Evolutionary conservation across 257 asterid genomes (phyloP).

Genomic region (Oldenlandia corymbosa): DNA sequence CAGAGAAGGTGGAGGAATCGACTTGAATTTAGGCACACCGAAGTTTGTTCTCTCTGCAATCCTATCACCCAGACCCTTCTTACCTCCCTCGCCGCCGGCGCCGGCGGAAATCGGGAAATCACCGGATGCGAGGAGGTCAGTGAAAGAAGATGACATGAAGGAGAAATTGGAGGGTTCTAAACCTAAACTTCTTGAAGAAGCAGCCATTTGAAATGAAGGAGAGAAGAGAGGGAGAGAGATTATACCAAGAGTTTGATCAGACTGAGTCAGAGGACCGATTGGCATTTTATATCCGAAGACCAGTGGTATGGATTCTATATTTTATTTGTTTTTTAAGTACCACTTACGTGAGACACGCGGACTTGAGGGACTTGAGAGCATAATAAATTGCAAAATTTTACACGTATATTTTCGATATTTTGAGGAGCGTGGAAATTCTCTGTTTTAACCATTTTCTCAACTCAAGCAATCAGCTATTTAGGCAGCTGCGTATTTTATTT

Average conservation of each 20-base stretch:
- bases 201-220: conserved; percentile 25
- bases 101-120: conserved; percentile 24
- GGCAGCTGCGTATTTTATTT: too few relatives aligned
- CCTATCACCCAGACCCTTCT: conserved; percentile 44
- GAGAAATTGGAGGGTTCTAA: conserved; percentile 27
- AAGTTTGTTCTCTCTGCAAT: conserved; percentile 65
- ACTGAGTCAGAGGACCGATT: neutral
- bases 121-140: conserved; percentile 53
- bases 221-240: neutral
- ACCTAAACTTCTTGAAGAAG: conserved; percentile 28
- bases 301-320: too few relatives aligned
- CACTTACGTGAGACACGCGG: too few relatives aligned
- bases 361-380: too few relatives aligned
- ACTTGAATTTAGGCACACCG: conserved; percentile 70
- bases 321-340: too few relatives aligned
- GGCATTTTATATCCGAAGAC: conserved; percentile 2
- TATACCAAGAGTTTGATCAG: neutral
- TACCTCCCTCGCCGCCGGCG: neutral
- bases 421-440: too few relatives aligned
- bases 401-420: too few relatives aligned
- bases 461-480: too few relatives aligned
- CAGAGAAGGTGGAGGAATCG: conserved; percentile 77
- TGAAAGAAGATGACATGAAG: conserved; percentile 46
- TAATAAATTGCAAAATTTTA: too few relatives aligned
- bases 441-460: too few relatives aligned